Conservation (phyloP, 1,284 basidiomycete genomes). For the Fomitopsis schrenkii region DNA sequence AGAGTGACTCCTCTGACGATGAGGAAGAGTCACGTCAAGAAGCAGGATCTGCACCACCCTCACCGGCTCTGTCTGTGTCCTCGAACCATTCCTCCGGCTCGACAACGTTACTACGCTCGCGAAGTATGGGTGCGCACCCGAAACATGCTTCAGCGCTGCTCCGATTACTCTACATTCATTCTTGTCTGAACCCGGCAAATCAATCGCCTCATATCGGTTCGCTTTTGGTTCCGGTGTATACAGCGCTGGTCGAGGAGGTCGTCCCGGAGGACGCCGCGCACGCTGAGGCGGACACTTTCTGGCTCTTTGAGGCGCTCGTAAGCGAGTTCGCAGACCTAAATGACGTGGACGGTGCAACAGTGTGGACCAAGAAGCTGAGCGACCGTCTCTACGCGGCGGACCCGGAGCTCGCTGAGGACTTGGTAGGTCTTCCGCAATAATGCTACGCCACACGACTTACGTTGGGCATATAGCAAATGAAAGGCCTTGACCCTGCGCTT, state of each 20-base stretch:
- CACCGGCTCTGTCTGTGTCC: slow-evolving; percentile 27
- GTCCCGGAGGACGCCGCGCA: slow-evolving; percentile 59
- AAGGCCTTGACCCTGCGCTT: slow-evolving; percentile 64
- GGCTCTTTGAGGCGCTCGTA: slow-evolving; percentile 72
- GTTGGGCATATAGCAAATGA: slow-evolving; percentile 36
- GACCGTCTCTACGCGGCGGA: slow-evolving; percentile 65
- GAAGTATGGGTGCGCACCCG: slow-evolving; percentile 46
- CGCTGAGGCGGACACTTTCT: slow-evolving; percentile 76
- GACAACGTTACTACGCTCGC: slow-evolving; percentile 52
- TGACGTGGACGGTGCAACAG: slow-evolving; percentile 54
- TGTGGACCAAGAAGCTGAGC: slow-evolving; percentile 63
- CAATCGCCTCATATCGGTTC: slow-evolving; percentile 64
- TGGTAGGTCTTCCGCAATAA: slow-evolving; percentile 41
- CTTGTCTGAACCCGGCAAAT: slow-evolving; percentile 67
- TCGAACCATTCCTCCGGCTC: slow-evolving; percentile 28
- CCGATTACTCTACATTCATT: slow-evolving; percentile 71
- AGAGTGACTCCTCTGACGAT: slow-evolving; percentile 17
- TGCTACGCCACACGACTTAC: background rate
- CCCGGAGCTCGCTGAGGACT: slow-evolving; percentile 50
- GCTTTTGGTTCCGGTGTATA: slow-evolving; percentile 65
- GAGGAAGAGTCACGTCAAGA: slow-evolving; percentile 2
- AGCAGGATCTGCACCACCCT: slow-evolving; percentile 20
- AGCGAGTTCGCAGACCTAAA: slow-evolving; percentile 70
- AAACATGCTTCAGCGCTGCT: slow-evolving; percentile 62
- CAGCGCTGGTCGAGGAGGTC: slow-evolving; percentile 55